Percentiles rank a stretch among this genome's conserved stretches.
phyloP scores from a whole-genome alignment of 1,284 basidiomycete species.

The Xerocomus nothofagi region DNA sequence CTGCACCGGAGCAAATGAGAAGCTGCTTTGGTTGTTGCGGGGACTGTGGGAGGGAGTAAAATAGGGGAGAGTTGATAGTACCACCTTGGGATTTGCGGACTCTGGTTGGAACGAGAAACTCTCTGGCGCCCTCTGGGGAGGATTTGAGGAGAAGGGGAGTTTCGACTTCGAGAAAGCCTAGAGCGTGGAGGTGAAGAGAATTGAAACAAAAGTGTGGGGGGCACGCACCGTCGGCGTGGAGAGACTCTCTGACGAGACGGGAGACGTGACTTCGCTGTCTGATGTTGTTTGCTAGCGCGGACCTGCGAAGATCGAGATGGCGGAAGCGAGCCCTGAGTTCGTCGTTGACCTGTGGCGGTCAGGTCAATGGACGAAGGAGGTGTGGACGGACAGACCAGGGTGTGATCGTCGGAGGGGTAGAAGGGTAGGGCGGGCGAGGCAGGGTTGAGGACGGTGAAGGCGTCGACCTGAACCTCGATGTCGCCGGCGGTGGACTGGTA shows the following conservation, averaged over 20 bases:
- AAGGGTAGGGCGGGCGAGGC: slow-evolving; percentile 75
- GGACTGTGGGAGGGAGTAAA: slow-evolving; percentile 92
- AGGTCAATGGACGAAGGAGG: slow-evolving; percentile 12
- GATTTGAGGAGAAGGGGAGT: slow-evolving; percentile 92
- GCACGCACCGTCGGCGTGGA: slow-evolving; percentile 69
- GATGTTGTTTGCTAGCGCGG: slow-evolving; percentile 73
- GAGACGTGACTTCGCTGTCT: slow-evolving; percentile 79
- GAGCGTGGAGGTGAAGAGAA: slow-evolving; percentile 9
- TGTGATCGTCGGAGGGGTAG: slow-evolving; percentile 71
- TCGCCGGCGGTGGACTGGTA: slow-evolving; percentile 60
- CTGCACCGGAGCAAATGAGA: slow-evolving; percentile 86
- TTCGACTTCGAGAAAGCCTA: slow-evolving; percentile 90
- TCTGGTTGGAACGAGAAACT: slow-evolving; percentile 92
- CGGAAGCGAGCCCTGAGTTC: slow-evolving; percentile 83
- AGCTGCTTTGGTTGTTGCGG: slow-evolving; percentile 97
- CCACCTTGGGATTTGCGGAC: slow-evolving; percentile 32
- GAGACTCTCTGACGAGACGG: slow-evolving; percentile 69
- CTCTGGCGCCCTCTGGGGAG: slow-evolving; percentile 91
- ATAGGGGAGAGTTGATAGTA: slow-evolving; percentile 48
- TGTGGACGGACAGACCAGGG: slow-evolving; percentile 52
- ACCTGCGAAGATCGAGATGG: slow-evolving; percentile 85
- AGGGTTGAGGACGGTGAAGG: slow-evolving; percentile 76
- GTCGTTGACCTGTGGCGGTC: slow-evolving; percentile 71
- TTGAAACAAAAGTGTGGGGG: background rate
- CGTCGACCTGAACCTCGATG: slow-evolving; percentile 78